Evolutionary conservation across 495 filamentous ascomycete genomes (phyloP), one percentile per base, ranked within the genome.

Genomic region (Hypoxylon intermedium): DNA sequence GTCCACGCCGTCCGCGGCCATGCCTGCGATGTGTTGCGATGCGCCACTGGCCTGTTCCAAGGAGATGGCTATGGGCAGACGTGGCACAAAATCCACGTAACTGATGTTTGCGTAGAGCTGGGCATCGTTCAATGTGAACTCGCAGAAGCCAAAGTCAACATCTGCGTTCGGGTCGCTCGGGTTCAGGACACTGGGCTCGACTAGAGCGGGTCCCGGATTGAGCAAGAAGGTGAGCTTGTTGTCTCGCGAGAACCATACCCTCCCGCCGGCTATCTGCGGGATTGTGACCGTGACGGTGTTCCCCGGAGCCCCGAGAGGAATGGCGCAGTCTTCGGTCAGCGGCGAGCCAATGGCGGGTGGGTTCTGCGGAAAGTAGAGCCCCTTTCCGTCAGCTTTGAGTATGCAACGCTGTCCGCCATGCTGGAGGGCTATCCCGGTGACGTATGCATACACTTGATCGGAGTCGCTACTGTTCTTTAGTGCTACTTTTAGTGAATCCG

Each of bases 21-120:
- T 81, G 20, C 89, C 89, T 1, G 75, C 67, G 16, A 92, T 87
- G 38, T 79, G 74, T 63, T 89, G 82, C 2, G 77, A 79, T 0
- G 56, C 53, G 12, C 83, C 85, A 2, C 73, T 74, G 1, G 70
- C 69, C 42, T 77, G 80, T 36, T 77, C 75, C 5, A 93, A 75
- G 5, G 84, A 78, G 55, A 93, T 74, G 6, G 85, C 80, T 16
- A 92, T 82, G 1, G 89, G 89, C 9, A 92, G 66, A 45, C 82
- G 80, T 15, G 66, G 67, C 30, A 89, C 85, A 54, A 91, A 91
- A 68, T 93, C 89, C 19, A 93, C 89, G 49, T 89, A 89, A 55
- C 78, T 85, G 67, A 92, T 89, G 63, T 93, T 93, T 36, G 86
- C 89, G 68, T 88, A 93, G 6, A 93, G 78, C 76, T 91, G 86